Percentiles rank a stretch among this genome's conserved stretches.
These are phyloP conservation scores for Millerozyma miso DNA, from an alignment of 805 yeast species.

Conservation along the genomic window DNA sequence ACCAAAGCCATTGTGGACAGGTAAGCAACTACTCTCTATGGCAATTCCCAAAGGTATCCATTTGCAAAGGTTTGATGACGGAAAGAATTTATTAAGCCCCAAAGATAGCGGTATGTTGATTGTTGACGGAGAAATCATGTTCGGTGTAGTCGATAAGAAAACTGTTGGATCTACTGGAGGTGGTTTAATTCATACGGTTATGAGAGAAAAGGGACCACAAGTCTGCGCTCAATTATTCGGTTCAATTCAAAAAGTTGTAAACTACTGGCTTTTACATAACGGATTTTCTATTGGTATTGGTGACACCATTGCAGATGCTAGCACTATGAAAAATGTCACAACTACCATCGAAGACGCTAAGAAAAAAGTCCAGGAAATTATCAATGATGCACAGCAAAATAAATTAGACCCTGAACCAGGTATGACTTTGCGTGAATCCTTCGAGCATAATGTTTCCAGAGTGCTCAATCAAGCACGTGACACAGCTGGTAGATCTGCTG, in stretches of 20 bases:
- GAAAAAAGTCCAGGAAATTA: slow-evolving; percentile 89
- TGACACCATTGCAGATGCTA: slow-evolving; percentile 98
- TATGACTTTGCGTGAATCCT: slow-evolving; percentile 98
- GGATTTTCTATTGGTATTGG: slow-evolving; percentile 99
- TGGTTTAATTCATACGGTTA: slow-evolving; percentile 94
- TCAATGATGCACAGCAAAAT: slow-evolving; percentile 87
- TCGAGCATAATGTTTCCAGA: slow-evolving; percentile 94
- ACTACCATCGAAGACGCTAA: slow-evolving; percentile 92
- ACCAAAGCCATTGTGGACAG: slow-evolving; percentile 97
- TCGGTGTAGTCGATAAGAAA: slow-evolving; percentile 96
- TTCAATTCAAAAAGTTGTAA: slow-evolving; percentile 90
- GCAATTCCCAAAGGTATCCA: slow-evolving; percentile 96
- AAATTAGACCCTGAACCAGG: slow-evolving; percentile 94
- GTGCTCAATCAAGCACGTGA: slow-evolving; percentile 97
- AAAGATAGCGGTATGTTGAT: slow-evolving; percentile 94
- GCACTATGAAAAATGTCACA: slow-evolving; percentile 90
- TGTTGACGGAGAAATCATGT: slow-evolving; percentile 92
- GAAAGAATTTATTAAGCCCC: slow-evolving; percentile 76
- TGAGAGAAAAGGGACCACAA: slow-evolving; percentile 94
- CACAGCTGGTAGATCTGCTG: slow-evolving; percentile 98
- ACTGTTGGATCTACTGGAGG: slow-evolving; percentile 99
- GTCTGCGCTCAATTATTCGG: slow-evolving; percentile 88
- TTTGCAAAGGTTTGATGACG: slow-evolving; percentile 89
- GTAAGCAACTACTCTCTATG: slow-evolving; percentile 89
- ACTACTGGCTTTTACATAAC: slow-evolving; percentile 92